A percentile compares a stretch with the other conserved stretches of the same genome.
Conservation (phyloP, 257 asterid species). For the Lithospermum erythrorhizon region DNA sequence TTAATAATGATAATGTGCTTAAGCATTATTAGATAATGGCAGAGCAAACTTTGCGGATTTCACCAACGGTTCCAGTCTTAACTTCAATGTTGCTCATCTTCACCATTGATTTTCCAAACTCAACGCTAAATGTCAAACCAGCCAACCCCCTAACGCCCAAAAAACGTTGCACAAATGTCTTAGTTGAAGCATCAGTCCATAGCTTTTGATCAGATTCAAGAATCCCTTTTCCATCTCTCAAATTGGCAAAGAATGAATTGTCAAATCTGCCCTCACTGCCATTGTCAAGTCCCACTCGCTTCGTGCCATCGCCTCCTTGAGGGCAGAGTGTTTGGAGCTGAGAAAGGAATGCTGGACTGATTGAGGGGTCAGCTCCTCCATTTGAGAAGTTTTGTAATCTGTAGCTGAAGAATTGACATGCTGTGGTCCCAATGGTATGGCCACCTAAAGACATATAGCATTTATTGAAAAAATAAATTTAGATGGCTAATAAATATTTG, state of each 20-base stretch:
- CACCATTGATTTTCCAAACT: slow-evolving; percentile 66
- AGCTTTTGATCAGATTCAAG: slow-evolving; percentile 75
- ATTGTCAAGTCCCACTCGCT: slow-evolving; percentile 52
- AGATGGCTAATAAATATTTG: no score
- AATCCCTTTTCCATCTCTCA: slow-evolving; percentile 54
- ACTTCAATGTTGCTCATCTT: no score
- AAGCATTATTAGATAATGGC: slow-evolving; percentile 35
- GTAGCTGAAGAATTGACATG: slow-evolving; percentile 64
- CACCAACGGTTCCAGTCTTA: slow-evolving; percentile 41
- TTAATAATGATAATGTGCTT: not conserved
- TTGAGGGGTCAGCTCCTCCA: slow-evolving; percentile 56
- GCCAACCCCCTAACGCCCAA: slow-evolving; percentile 55
- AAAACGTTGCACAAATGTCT: slow-evolving; percentile 37
- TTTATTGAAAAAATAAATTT: no score
- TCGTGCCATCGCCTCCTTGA: slow-evolving; percentile 33
- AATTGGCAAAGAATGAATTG: slow-evolving; percentile 40
- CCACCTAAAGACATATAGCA: slow-evolving; percentile 36
- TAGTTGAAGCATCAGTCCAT: slow-evolving; percentile 52
- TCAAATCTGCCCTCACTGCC: slow-evolving; percentile 57
- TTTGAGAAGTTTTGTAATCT: slow-evolving; percentile 58
- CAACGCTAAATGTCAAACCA: slow-evolving; percentile 45
- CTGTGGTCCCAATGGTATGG: slow-evolving; percentile 80
- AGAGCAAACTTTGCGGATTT: slow-evolving; percentile 77
- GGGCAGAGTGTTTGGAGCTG: slow-evolving; percentile 66
- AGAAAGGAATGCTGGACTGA: slow-evolving; percentile 42